phyloP scores from a whole-genome alignment of 192 early-diverging fungal genomes.

The Rhizoclosmatium globosum region DNA sequence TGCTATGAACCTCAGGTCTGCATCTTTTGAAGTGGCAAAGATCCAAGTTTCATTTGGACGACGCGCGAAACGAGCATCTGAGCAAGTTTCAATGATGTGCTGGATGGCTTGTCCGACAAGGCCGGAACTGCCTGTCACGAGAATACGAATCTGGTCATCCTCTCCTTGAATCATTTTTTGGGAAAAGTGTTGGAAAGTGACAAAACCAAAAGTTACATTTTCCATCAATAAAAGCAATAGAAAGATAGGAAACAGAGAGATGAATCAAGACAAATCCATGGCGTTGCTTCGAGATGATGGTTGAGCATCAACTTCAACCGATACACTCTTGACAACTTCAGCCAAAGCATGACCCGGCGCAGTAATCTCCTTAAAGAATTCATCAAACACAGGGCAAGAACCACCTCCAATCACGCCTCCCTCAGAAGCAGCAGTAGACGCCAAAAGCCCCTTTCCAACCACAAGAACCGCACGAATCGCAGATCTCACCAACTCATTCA shows the following conservation, averaged over 20 bases:
- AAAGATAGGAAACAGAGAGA: background rate
- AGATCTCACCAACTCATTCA: conserved; percentile 78
- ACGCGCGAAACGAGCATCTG: conserved; percentile 28
- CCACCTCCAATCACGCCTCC: conserved; percentile 31
- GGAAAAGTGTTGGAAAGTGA: too few species aligned
- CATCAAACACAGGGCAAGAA: conserved; percentile 41
- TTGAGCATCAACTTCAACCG: conserved; percentile 39
- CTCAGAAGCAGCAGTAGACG: background rate
- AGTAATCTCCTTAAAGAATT: conserved; percentile 43
- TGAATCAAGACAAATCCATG: conserved; percentile 57
- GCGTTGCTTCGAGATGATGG: background rate
- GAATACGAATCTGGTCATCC: conserved; percentile 43
- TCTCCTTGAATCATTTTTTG: background rate
- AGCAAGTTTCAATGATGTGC: conserved; percentile 39
- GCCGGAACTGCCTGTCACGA: conserved; percentile 82
- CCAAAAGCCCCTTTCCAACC: conserved; percentile 34
- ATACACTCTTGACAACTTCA: conserved; percentile 46
- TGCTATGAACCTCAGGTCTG: conserved; percentile 72
- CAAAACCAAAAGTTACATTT: too few species aligned
- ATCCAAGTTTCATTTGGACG: conserved; percentile 77
- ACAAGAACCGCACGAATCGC: conserved; percentile 63
- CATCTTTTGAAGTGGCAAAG: conserved; percentile 78
- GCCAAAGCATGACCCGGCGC: conserved; percentile 43
- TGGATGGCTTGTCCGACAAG: conserved; percentile 79
- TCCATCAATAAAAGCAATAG: background rate